Evolutionary conservation across 2,329 filamentous ascomycete genomes (phyloP).

Genomic region (Botrytis pseudocinerea): DNA sequence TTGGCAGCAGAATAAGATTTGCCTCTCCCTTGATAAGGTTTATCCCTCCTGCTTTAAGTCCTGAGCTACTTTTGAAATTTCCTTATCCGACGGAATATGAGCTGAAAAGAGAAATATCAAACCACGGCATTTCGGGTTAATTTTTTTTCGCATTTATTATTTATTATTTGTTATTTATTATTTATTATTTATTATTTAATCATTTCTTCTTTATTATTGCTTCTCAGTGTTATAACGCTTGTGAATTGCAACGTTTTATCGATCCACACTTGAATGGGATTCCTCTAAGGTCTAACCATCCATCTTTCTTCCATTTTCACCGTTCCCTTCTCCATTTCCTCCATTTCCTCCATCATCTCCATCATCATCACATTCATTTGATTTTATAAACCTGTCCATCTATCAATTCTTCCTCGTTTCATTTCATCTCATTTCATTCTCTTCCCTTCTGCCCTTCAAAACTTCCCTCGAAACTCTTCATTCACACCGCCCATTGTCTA

Average conservation of each 20-base stretch:
- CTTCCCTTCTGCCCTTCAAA: background rate
- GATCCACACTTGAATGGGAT: background rate
- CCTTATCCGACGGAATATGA: slow-evolving; percentile 6
- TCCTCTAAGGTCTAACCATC: background rate
- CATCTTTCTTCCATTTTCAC: background rate
- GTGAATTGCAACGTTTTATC: background rate
- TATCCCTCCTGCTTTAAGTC: background rate
- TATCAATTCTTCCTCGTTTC: background rate
- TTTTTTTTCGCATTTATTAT: no score
- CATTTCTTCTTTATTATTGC: background rate
- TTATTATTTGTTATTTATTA: no score
- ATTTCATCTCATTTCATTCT: background rate
- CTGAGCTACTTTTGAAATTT: background rate
- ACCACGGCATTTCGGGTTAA: background rate
- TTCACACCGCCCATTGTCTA: slow-evolving; percentile 12
- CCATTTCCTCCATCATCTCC: background rate
- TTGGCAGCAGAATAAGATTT: background rate
- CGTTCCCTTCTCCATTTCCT: background rate
- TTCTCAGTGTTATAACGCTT: background rate
- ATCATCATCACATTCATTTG: background rate
- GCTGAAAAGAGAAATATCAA: slow-evolving; percentile 3
- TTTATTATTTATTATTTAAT: no score
- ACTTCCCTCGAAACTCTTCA: background rate
- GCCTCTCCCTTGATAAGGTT: slow-evolving; percentile 1
- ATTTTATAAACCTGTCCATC: background rate